Percentiles rank a stretch among this genome's conserved stretches.
Evolutionary conservation across 2,329 filamentous ascomycete species (phyloP).

Genomic region (Aphanocladium album): DNA sequence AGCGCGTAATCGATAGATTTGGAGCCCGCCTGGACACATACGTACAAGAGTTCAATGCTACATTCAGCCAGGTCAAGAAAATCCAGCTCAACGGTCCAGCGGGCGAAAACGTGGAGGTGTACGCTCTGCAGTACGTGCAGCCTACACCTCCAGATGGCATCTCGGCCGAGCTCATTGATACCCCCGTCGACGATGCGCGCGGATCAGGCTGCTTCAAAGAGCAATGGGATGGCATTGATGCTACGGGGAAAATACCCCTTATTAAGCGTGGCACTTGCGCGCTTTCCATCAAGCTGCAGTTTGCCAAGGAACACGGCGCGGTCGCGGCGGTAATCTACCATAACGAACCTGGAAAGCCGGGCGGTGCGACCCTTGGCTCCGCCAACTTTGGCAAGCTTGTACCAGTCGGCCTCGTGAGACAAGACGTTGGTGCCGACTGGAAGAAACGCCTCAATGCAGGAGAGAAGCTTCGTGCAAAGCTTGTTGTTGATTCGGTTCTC

Average conservation of each 20-base stretch:
- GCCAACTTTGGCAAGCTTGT: constrained; percentile 31
- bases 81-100: constrained; percentile 38
- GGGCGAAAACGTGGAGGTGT: constrained; percentile 32
- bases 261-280: constrained; percentile 40
- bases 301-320: constrained; percentile 37
- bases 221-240: constrained; percentile 38
- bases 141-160: constrained; percentile 36
- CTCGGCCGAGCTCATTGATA: constrained; percentile 29
- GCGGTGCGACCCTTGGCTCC: constrained; percentile 49
- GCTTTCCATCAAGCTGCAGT: constrained; percentile 37
- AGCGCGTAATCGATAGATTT: constrained; percentile 36
- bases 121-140: constrained; percentile 42
- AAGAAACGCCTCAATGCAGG: constrained; percentile 26
- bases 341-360: constrained; percentile 44
- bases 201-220: constrained; percentile 35
- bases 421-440: constrained; percentile 33
- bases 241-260: constrained; percentile 37
- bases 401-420: constrained; percentile 32
- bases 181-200: constrained; percentile 31
- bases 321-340: constrained; percentile 54
- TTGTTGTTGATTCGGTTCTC: constrained; percentile 33
- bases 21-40: constrained; percentile 38
- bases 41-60: constrained; percentile 43
- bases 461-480: constrained; percentile 29
- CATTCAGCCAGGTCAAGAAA: constrained; percentile 37